Evolutionary conservation across 2,329 filamentous ascomycete species (phyloP).

Genomic region (Cladobotryum protrusum): DNA sequence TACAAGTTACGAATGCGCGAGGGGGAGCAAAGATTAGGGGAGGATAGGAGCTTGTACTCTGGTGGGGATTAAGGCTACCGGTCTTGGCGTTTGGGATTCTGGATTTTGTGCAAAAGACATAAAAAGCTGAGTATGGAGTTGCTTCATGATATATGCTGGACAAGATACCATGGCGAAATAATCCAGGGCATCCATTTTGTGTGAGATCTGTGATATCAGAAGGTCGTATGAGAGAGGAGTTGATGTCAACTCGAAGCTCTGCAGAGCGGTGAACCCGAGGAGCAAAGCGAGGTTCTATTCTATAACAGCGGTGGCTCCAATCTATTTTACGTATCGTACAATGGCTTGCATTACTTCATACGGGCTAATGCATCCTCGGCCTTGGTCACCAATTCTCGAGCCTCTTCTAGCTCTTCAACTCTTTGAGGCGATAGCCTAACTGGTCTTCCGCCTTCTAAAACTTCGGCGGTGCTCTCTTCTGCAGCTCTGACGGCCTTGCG

Average conservation of each 20-base stretch:
- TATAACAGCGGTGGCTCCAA: constrained; percentile 1
- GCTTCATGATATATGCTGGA: too few relatives aligned
- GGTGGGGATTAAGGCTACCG: neutral
- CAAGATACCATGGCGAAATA: neutral
- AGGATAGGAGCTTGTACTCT: neutral
- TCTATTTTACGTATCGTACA: constrained; percentile 15
- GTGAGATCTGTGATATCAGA: constrained; percentile 1
- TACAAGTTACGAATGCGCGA: neutral
- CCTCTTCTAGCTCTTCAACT: constrained; percentile 31
- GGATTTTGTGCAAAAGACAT: neutral
- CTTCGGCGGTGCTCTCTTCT: constrained; percentile 46
- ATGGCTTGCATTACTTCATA: constrained; percentile 34
- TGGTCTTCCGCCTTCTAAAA: constrained; percentile 32
- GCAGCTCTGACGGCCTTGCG: constrained; percentile 54
- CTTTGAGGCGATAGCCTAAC: constrained; percentile 20
- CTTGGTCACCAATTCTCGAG: constrained; percentile 40
- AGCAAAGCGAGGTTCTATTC: neutral
- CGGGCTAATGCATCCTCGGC: constrained; percentile 43
- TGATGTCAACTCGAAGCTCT: neutral
- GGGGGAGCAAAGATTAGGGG: neutral
- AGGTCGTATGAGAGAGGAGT: constrained; percentile 10
- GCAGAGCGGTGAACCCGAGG: too few relatives aligned
- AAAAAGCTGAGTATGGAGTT: neutral
- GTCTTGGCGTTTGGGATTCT: constrained; percentile 9
- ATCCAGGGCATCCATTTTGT: neutral